These are phyloP conservation scores for Cystobasidium sp. DNA, from an alignment of 1,284 basidiomycete species.

Conservation along the genomic window DNA sequence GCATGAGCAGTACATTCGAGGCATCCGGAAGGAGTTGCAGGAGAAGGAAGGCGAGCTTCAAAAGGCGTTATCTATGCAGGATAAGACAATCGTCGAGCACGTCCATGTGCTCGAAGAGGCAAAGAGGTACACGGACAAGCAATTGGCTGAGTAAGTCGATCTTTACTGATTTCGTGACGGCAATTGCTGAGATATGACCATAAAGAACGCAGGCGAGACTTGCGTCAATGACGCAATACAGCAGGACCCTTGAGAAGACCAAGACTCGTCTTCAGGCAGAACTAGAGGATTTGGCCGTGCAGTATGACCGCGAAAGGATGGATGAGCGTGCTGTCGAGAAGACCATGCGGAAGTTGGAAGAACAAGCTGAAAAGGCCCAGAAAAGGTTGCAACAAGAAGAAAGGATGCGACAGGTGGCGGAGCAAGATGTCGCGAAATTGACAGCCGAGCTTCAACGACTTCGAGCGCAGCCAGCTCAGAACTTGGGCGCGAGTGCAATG, in stretches of 20 bases:
- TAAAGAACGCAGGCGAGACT: conserved; percentile 69
- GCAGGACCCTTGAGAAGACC: conserved; percentile 80
- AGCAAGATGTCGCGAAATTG: conserved; percentile 53
- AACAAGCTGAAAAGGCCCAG: conserved; percentile 66
- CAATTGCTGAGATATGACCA: not conserved
- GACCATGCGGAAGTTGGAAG: conserved; percentile 60
- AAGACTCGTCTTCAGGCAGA: conserved; percentile 77
- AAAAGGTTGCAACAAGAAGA: conserved; percentile 69
- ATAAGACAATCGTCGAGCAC: conserved; percentile 98
- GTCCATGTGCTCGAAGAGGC: conserved; percentile 97
- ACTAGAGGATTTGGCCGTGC: conserved; percentile 79
- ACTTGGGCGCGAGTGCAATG: conserved; percentile 17
- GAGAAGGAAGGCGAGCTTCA: conserved; percentile 48
- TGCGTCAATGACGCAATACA: conserved; percentile 72
- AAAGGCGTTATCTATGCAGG: conserved; percentile 68
- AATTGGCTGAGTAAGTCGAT: conserved; percentile 67
- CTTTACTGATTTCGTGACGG: not conserved
- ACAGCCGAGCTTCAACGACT: conserved; percentile 33
- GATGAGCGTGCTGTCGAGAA: conserved; percentile 72
- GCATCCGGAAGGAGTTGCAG: conserved; percentile 50
- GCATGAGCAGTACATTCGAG: conserved; percentile 56
- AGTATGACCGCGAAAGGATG: conserved; percentile 73
- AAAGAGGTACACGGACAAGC: conserved; percentile 91
- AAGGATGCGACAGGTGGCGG: conserved; percentile 67
- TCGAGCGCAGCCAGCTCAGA: conserved; percentile 21